Conservation (phyloP, 371 early-diverging fungal species). For the Mucor mucedo region DNA sequence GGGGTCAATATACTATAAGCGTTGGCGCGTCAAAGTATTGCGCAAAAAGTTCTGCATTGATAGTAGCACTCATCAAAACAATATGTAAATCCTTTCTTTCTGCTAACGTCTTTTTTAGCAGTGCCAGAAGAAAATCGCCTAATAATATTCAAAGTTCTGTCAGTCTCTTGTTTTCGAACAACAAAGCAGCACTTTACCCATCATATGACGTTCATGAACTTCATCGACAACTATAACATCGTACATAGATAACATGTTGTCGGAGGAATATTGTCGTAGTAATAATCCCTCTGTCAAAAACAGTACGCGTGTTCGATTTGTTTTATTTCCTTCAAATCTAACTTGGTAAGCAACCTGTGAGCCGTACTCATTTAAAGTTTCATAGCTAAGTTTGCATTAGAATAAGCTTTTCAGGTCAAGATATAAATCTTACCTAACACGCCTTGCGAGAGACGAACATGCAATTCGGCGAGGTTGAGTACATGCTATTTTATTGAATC, state of each 20-base stretch:
- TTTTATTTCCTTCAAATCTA: constrained; percentile 72
- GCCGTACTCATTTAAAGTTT: constrained; percentile 68
- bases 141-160: background rate
- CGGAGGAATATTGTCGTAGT: constrained; percentile 65
- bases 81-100: constrained; percentile 52
- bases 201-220: constrained; percentile 74
- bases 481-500: constrained; percentile 79
- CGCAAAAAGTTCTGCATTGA: constrained; percentile 70
- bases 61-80: constrained; percentile 85
- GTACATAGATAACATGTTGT: constrained; percentile 61
- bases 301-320: constrained; percentile 60
- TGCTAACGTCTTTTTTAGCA: constrained; percentile 53
- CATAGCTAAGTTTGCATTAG: constrained; percentile 37
- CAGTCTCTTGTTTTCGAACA: too few relatives aligned
- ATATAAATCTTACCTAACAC: constrained; percentile 57
- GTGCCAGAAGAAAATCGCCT: constrained; percentile 66
- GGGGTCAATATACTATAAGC: constrained; percentile 30
- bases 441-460: constrained; percentile 84
- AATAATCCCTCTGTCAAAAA: constrained; percentile 73
- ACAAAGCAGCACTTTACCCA: constrained; percentile 28
- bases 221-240: constrained; percentile 77
- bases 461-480: constrained; percentile 96
- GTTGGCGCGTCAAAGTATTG: constrained; percentile 64
- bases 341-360: constrained; percentile 74
- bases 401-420: background rate